phyloP scores from a whole-genome alignment of 129 eudicot genomes.

The Flaveria bidentis region DNA sequence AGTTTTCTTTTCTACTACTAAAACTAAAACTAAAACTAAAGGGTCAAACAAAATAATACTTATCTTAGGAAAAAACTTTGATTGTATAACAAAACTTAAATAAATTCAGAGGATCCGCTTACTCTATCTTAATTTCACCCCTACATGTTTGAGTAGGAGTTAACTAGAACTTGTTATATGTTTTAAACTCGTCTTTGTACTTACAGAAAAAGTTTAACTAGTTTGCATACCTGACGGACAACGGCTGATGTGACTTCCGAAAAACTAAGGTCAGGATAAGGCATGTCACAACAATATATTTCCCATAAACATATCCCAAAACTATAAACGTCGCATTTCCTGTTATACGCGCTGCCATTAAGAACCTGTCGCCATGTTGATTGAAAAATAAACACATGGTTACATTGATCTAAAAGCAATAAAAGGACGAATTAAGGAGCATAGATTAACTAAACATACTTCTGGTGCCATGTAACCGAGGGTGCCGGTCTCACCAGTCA shows the following conservation, averaged over 20 bases:
- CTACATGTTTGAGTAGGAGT: too few relatives aligned
- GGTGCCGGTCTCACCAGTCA: conserved; percentile 81
- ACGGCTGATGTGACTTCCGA: conserved; percentile 93
- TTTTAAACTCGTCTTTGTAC: neutral
- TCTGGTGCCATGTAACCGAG: conserved; percentile 84
- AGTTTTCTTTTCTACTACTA: too few relatives aligned
- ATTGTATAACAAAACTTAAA: too few relatives aligned
- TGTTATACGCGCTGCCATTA: conserved; percentile 74
- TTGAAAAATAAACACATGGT: conserved; percentile 5
- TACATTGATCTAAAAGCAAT: neutral
- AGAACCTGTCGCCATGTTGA: conserved; percentile 55
- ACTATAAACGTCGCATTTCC: conserved; percentile 90
- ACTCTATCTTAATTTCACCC: too few relatives aligned
- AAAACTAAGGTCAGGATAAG: conserved; percentile 93
- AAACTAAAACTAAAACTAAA: neutral
- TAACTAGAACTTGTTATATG: neutral
- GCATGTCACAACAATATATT: conserved; percentile 95
- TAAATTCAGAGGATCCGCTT: too few relatives aligned
- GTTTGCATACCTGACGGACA: conserved; percentile 69
- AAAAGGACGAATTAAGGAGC: conserved; percentile 1
- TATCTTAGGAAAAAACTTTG: neutral
- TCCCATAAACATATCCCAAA: conserved; percentile 95
- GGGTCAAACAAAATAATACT: neutral
- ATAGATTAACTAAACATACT: conserved; percentile 35
- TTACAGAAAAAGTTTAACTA: neutral